These are phyloP conservation scores for Penicillium ochrochloron DNA, from an alignment of 495 filamentous ascomycete species.

Conservation along the genomic window DNA sequence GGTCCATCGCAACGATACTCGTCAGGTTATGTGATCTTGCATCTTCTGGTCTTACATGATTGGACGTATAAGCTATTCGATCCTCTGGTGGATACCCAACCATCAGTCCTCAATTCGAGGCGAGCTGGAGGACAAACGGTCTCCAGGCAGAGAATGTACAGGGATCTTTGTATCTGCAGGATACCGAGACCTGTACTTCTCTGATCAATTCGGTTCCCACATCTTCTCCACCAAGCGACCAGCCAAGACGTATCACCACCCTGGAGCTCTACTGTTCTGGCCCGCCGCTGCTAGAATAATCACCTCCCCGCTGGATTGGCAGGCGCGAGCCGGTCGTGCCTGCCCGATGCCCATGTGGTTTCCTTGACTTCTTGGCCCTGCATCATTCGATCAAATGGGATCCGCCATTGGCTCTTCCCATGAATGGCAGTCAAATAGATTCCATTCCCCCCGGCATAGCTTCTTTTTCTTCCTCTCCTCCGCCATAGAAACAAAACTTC, in stretches of 20 bases:
- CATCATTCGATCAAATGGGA: background rate
- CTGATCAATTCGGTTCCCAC: background rate
- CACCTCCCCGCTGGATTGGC: slow-evolving; percentile 16
- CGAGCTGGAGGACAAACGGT: background rate
- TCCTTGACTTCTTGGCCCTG: background rate
- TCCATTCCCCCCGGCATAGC: background rate
- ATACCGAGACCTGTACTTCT: background rate
- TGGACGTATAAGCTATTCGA: background rate
- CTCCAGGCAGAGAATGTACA: background rate
- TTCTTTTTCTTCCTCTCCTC: background rate
- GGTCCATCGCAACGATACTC: background rate
- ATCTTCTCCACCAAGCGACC: background rate
- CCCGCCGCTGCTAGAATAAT: slow-evolving; percentile 23
- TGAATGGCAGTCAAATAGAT: background rate
- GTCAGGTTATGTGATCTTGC: background rate
- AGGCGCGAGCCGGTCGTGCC: slow-evolving; percentile 3
- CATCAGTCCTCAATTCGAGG: slow-evolving; percentile 3
- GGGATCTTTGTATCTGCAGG: background rate
- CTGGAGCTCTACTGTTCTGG: slow-evolving; percentile 11
- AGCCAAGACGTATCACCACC: background rate
- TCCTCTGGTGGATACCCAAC: background rate
- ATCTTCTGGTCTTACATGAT: background rate
- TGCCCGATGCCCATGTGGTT: slow-evolving; percentile 9
- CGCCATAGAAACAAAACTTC: background rate
- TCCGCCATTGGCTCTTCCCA: slow-evolving; percentile 3